Percentiles rank a stretch among this genome's conserved stretches.
phyloP scores from a whole-genome alignment of 345 rosid genomes.

The Syzygium aromaticum region DNA sequence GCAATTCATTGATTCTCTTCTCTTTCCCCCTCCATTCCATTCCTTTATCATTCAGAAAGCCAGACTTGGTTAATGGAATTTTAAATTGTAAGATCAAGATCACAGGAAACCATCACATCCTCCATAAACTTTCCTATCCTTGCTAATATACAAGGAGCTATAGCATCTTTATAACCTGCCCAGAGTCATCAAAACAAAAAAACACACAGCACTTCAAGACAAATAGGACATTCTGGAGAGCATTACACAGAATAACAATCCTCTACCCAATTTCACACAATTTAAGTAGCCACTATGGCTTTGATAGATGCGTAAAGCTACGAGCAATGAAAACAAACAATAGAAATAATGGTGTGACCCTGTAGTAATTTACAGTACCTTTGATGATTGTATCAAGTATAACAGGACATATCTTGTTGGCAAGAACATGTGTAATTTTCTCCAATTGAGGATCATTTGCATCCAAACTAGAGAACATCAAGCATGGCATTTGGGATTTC shows the following conservation, averaged over 20 bases:
- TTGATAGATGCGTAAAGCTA: not conserved
- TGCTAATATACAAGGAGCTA: not conserved
- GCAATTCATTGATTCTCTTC: not conserved
- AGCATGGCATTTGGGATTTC: constrained; percentile 44
- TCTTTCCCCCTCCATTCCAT: not conserved
- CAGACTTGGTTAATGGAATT: not conserved
- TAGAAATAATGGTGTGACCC: not conserved
- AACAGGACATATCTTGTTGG: constrained; percentile 64
- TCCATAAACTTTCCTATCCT: not conserved
- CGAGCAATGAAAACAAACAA: not conserved
- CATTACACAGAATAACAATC: not conserved
- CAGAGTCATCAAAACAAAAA: not conserved
- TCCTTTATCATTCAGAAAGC: not conserved
- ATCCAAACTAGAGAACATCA: constrained; percentile 55
- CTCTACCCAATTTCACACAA: not conserved
- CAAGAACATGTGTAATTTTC: constrained; percentile 34
- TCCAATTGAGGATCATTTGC: constrained; percentile 33
- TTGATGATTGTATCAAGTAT: constrained; percentile 70
- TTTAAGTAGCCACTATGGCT: not conserved
- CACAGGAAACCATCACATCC: not conserved
- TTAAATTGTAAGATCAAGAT: not conserved
- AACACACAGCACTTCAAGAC: not conserved
- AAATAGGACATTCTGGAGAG: not conserved
- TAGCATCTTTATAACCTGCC: not conserved
- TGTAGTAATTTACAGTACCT: constrained; percentile 31